Conservation (phyloP, 805 yeast genomes). For the Metschnikowia picachoensis region DNA sequence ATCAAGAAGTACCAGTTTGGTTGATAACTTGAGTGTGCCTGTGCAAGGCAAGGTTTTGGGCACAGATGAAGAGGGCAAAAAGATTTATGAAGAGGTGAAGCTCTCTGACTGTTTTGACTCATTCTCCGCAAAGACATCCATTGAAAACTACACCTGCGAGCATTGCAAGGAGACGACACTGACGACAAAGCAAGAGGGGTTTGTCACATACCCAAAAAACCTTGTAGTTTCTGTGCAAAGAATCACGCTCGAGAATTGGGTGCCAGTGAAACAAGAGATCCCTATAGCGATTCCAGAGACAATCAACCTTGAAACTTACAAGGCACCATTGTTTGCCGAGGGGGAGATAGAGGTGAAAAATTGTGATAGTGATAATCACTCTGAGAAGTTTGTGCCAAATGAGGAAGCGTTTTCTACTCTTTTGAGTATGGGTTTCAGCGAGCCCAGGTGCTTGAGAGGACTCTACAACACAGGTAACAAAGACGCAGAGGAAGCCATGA, state of each 20-base stretch:
- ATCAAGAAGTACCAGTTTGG: constrained; percentile 48
- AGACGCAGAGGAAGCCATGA: constrained; percentile 70
- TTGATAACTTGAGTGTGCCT: constrained; percentile 63
- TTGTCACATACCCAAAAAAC: constrained; percentile 65
- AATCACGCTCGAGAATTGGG: constrained; percentile 84
- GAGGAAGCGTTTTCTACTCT: constrained; percentile 51
- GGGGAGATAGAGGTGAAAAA: constrained; percentile 23
- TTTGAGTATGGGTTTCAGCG: constrained; percentile 84
- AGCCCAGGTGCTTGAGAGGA: constrained; percentile 60
- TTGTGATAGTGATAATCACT: constrained; percentile 3
- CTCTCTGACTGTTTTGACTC: constrained; percentile 47
- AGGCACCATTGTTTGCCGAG: constrained; percentile 38
- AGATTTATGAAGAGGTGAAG: constrained; percentile 45
- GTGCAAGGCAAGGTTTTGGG: constrained; percentile 41
- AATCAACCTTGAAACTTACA: constrained; percentile 43
- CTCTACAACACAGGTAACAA: constrained; percentile 68
- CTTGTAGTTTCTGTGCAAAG: constrained; percentile 73
- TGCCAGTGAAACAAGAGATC: constrained; percentile 74
- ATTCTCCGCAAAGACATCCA: constrained; percentile 45
- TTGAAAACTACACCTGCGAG: constrained; percentile 62
- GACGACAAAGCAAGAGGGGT: constrained; percentile 39
- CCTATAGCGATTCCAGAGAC: constrained; percentile 54
- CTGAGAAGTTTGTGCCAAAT: constrained; percentile 48
- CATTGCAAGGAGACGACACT: constrained; percentile 39
- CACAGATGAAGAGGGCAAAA: constrained; percentile 42